phyloP scores from a whole-genome alignment of 2,329 filamentous ascomycete species.

The Acrocalymma vagum region DNA sequence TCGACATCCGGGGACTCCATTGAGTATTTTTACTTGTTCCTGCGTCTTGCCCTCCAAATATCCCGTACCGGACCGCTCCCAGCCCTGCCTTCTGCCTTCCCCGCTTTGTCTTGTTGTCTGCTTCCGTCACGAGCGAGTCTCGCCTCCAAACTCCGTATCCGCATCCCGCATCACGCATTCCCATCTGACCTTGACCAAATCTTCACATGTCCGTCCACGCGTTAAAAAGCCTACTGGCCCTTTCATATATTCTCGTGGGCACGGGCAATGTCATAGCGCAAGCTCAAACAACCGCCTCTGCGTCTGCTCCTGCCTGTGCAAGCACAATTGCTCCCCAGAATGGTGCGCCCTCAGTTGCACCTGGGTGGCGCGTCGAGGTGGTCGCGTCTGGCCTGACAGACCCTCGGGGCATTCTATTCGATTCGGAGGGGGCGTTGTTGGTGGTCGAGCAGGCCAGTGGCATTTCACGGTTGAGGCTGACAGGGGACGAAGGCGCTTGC shows the following conservation, averaged over 20 bases:
- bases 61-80: too few relatives aligned
- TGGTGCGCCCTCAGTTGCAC: conserved; percentile 51
- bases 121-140: too few relatives aligned
- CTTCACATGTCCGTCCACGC: too few relatives aligned
- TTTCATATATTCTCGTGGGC: conserved; percentile 29
- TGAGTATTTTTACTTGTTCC: too few relatives aligned
- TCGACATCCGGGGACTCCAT: too few relatives aligned
- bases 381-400: conserved; percentile 55
- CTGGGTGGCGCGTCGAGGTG: conserved; percentile 53
- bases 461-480: conserved; percentile 49
- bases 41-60: too few relatives aligned
- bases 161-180: too few relatives aligned
- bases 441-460: conserved; percentile 55
- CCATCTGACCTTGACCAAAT: too few relatives aligned
- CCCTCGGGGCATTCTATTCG: conserved; percentile 59
- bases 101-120: too few relatives aligned
- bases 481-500: conserved; percentile 36
- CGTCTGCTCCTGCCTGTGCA: conserved; percentile 39
- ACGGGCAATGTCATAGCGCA: too few relatives aligned
- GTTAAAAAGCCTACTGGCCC: conserved; percentile 34
- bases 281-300: conserved; percentile 27
- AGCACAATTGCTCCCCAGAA: conserved; percentile 47
- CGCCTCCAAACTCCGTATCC: too few relatives aligned
- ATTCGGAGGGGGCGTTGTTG: conserved; percentile 57
- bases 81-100: too few relatives aligned